Evolutionary conservation across 306 rosid species (phyloP).

Genomic region (Cicer arietinum): DNA sequence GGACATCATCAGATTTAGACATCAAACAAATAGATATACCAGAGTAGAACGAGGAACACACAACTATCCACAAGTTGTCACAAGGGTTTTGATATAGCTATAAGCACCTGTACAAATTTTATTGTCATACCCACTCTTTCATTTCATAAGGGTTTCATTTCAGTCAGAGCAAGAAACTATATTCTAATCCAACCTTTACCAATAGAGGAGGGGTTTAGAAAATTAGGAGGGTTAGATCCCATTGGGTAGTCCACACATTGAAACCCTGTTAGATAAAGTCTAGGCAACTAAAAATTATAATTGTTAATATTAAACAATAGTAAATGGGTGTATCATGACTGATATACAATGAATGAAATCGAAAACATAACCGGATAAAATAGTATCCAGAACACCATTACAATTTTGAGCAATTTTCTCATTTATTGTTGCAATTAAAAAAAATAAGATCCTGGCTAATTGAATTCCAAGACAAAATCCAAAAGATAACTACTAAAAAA

Average conservation of each 20-base stretch:
- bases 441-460: conserved; percentile 13
- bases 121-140: conserved; percentile 17
- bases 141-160: conserved; percentile 8
- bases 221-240: conserved; percentile 12
- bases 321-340: neutral
- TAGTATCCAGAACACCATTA: neutral
- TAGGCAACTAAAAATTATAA: neutral
- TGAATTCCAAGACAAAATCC: neutral
- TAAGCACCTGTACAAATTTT: conserved; percentile 2
- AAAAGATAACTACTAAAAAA: neutral
- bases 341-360: neutral
- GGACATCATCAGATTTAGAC: conserved; percentile 13
- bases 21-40: conserved; percentile 29
- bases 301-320: neutral
- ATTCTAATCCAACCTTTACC: conserved; percentile 4
- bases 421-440: conserved; percentile 12
- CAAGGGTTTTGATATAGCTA: neutral
- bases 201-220: conserved; percentile 5
- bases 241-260: neutral
- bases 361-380: neutral
- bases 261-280: neutral
- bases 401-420: neutral
- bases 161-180: neutral
- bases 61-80: neutral
- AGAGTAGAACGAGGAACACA: neutral